Evolutionary conservation across 1,139 yeast species (phyloP).

Genomic region (Lodderomyces orthopsilosis): DNA sequence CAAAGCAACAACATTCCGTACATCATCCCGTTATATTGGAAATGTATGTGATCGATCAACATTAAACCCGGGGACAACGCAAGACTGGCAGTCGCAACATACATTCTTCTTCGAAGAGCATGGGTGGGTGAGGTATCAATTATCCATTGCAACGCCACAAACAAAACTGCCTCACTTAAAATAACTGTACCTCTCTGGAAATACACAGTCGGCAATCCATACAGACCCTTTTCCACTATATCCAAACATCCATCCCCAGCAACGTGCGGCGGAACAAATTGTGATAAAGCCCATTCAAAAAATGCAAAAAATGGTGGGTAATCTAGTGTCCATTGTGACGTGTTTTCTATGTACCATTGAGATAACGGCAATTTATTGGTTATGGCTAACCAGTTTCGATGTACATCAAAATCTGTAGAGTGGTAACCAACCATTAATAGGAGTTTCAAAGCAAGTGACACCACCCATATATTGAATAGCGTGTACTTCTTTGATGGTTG

Average conservation of each 20-base stretch:
- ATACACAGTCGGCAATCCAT: conserved; percentile 73
- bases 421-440: conserved; percentile 50
- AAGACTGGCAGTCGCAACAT: conserved; percentile 79
- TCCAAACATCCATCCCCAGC: conserved; percentile 75
- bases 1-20: conserved; percentile 79
- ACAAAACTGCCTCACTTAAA: conserved; percentile 68
- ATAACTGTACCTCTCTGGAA: conserved; percentile 85
- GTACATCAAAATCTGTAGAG: conserved; percentile 96
- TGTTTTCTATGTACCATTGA: conserved; percentile 80
- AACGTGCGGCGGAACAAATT: conserved; percentile 64
- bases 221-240: conserved; percentile 60
- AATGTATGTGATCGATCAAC: conserved; percentile 88
- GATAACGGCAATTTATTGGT: conserved; percentile 73
- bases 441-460: conserved; percentile 35
- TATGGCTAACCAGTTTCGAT: conserved; percentile 93
- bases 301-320: conserved; percentile 98
- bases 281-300: conserved; percentile 79
- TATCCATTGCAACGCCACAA: conserved; percentile 68
- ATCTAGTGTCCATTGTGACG: conserved; percentile 94
- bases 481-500: conserved; percentile 19
- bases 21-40: conserved; percentile 92
- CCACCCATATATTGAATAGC: conserved; percentile 39
- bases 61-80: conserved; percentile 86
- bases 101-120: conserved; percentile 43
- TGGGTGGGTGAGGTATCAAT: conserved; percentile 48